Conservation (phyloP, 1,284 basidiomycete species). For the Pholiota adiposa region DNA sequence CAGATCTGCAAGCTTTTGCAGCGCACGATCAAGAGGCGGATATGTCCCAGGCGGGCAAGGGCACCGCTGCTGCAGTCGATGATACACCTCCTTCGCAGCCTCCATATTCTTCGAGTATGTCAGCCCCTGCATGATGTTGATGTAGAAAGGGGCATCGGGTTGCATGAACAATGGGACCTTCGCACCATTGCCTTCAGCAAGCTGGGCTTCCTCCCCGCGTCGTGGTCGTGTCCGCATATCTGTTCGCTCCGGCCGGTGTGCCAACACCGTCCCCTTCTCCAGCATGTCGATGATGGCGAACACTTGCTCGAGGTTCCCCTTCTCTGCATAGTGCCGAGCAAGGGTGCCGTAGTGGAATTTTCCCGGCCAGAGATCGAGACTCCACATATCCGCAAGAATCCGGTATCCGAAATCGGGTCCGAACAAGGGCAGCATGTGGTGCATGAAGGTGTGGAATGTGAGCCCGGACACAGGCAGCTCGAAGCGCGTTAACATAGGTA, state of each 20-base stretch:
- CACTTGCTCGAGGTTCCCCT: not conserved
- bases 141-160: constrained; percentile 4
- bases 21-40: not conserved
- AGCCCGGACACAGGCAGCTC: not conserved
- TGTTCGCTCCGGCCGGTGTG: not conserved
- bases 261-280: not conserved
- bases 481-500: not conserved
- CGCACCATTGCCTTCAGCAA: too few species aligned
- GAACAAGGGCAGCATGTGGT: not conserved
- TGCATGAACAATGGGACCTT: not conserved
- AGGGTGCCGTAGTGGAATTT: not conserved
- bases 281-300: constrained; percentile 1
- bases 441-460: constrained; percentile 7
- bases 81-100: not conserved
- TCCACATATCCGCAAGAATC: constrained; percentile 4
- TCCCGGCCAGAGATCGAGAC: not conserved
- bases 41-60: not conserved
- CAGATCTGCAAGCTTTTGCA: constrained; percentile 5
- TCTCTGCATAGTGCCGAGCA: not conserved
- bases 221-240: not conserved
- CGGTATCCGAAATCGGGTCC: not conserved
- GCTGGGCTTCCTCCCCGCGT: not conserved
- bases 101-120: not conserved
- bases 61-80: not conserved
- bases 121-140: constrained; percentile 2